Base-by-base conservation (phyloP, 805 yeast genomes). In the Lipomyces mesembrius region DNA sequence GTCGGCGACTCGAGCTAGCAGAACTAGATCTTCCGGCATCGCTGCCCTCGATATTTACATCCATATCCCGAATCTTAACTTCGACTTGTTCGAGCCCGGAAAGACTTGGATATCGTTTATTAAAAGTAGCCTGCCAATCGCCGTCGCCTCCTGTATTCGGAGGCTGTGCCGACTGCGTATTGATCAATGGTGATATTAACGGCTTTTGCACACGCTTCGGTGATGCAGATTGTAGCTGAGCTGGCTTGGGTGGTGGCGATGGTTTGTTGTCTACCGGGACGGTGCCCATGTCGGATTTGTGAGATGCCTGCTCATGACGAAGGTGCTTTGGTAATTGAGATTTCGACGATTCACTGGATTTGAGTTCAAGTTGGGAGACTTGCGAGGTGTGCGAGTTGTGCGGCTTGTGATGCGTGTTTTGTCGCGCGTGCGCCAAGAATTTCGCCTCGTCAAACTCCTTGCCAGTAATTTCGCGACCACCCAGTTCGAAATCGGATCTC, bases 211-310 rank as follows among this genome's bases (percentile, higher is more conserved):
- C 3, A 20, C 39, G 57, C 14, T 32, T 61, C 12, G 63, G 61
- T 17, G 64, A 57, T 17, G 64, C 64, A 14, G 63, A 52, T 22
- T 61, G 52, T 17, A 61, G 57, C 22, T 61, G 62, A 11, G 22
- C 62, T 2, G 64, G 64, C 39, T 61, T 61, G 9, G 64, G 64
- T 3, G 64, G 64, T 52, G 63, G 63, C 34, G 51, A 20, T 20
- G 63, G 63, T 34, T 60, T 60, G 49, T 3, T 8, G 27, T 27
- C 62, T 22, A 25, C 25, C n/a, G 29, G 11, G n/a, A 14, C 14
- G 56, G 58, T 17, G 22, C 39, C 58, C 32, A 22, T 17, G 58
- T 32, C 37, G 11, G 60, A 57, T 22, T 20, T 37, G 29, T 35
- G 60, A 32, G 49, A 43, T 43, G 49, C 49, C n/a, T 29, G 53